A percentile compares a stretch with the other conserved stretches of the same genome.
phyloP scores from a whole-genome alignment of 495 filamentous ascomycete genomes.

The Trichoderma virens region DNA sequence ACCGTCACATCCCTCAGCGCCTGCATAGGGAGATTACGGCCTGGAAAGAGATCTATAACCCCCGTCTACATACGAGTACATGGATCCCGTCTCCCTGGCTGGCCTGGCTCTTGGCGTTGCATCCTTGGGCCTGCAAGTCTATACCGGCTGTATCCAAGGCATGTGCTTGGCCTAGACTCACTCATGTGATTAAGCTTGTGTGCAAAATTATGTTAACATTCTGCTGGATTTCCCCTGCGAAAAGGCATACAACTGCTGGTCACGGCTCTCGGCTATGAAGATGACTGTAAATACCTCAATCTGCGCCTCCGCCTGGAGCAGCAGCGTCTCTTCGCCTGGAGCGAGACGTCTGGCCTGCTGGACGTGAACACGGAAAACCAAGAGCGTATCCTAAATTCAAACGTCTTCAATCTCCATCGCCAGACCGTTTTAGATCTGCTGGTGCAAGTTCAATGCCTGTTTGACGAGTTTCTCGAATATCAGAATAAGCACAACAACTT shows the following conservation, averaged over 20 bases:
- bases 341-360: conserved; percentile 36
- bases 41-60: no score
- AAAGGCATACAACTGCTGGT: conserved; percentile 34
- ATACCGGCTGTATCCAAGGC: conserved; percentile 33
- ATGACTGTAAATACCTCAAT: conserved; percentile 36
- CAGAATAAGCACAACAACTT: conserved; percentile 27
- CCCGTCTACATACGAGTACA: no score
- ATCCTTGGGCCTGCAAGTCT: conserved; percentile 32
- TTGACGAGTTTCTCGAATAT: conserved; percentile 36
- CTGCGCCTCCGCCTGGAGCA: conserved; percentile 37
- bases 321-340: conserved; percentile 40
- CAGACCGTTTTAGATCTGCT: conserved; percentile 36
- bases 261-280: conserved; percentile 33
- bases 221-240: not conserved
- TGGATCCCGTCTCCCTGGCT: conserved; percentile 33
- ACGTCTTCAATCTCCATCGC: conserved; percentile 36
- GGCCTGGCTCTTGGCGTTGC: conserved; percentile 37
- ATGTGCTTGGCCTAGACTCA: not conserved
- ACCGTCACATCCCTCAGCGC: no score
- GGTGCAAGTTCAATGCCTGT: conserved; percentile 36
- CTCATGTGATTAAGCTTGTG: not conserved
- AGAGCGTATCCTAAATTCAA: conserved; percentile 30
- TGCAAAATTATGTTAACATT: not conserved
- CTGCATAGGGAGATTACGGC: no score
- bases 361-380: conserved; percentile 27